These are phyloP conservation scores for Trichoderma sp. DNA, from an alignment of 2,329 filamentous ascomycete genomes.

Conservation along the genomic window DNA sequence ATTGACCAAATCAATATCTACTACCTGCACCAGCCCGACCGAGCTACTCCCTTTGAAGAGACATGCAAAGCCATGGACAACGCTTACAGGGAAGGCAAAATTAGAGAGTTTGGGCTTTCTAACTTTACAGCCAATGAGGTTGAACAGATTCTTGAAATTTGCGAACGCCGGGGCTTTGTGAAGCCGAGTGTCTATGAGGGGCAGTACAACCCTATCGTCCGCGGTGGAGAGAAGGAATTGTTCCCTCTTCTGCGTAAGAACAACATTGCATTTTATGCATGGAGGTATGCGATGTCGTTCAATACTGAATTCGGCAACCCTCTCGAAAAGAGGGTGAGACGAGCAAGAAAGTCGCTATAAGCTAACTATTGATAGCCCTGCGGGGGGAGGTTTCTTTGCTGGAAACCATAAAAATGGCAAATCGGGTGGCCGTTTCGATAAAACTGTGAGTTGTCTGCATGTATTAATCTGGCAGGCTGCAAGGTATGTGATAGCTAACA, in stretches of 20 bases:
- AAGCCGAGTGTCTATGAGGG: constrained; percentile 47
- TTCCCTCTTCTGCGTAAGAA: constrained; percentile 42
- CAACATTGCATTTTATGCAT: constrained; percentile 44
- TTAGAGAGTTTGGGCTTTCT: constrained; percentile 53
- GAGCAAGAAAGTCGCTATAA: neutral
- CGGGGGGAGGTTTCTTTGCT: constrained; percentile 8
- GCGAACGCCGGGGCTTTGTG: constrained; percentile 39
- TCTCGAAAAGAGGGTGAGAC: neutral
- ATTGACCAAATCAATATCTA: constrained; percentile 6
- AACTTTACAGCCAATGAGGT: constrained; percentile 47
- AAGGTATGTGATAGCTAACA: neutral
- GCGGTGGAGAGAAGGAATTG: constrained; percentile 41
- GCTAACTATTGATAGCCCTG: neutral
- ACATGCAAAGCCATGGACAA: constrained; percentile 9
- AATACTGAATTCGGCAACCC: too few relatives aligned
- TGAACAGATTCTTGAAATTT: constrained; percentile 40
- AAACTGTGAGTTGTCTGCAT: neutral
- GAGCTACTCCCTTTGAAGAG: constrained; percentile 12
- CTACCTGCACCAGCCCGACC: constrained; percentile 11
- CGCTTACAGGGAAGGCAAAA: constrained; percentile 54
- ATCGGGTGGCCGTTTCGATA: constrained; percentile 1
- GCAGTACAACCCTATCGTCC: constrained; percentile 44
- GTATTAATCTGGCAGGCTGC: neutral
- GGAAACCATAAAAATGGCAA: constrained; percentile 8
- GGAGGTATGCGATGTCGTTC: constrained; percentile 25